Base-by-base conservation (phyloP, 2,329 filamentous ascomycete species). In the Penicillium polonicum region DNA sequence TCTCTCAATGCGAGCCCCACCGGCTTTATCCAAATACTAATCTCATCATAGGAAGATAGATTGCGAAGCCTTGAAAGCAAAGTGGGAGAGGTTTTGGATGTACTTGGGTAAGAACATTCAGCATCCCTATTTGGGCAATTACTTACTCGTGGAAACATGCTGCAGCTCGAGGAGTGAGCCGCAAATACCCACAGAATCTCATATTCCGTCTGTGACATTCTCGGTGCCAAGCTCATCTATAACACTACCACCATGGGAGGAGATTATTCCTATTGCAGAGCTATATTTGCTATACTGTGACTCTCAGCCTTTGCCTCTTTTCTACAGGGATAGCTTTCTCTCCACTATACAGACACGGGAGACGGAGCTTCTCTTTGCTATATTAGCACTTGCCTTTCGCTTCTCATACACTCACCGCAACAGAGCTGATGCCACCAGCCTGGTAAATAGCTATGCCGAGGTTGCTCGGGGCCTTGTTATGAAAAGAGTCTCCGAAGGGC, bases 261-360 rank as follows among this genome's bases (percentile, higher is more conserved):
- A 74, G 25, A 71, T 80, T 6, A 55, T 72, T 9, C 66, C 68
- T 5, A 66, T 78, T 15, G 77, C 75, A 13, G 70, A 78, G 45
- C 64, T 76, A 2, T 83, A 82, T 61, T 61, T 82, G 4, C 64
- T 72, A 5, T 82, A 79, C 60, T 80, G 79, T 54, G 78, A 83
- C 52, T 78, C 75, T 25, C 81, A 83, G 50, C 80, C 80, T 6
- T 69, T 83, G 23, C 75, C 76, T 17, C 68, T 83, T 0, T 83
- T 83, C 50, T 69, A 76, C 19, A 63, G 72, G 12, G 68, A 71
- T 4, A 71, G 62, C 1, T 80, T 83, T 58, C 54, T 81, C 9
- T 59, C 67, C 6, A 77, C 70, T 38, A 64, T 82, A 7, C 61
- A 68, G 15, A 62, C 69, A 23, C 73, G 80, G 72, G 57, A 75